Percentiles rank a stretch among this genome's conserved stretches.
Conservation (phyloP, 768 basidiomycete genomes). For the Pisolithus microcarpus region DNA sequence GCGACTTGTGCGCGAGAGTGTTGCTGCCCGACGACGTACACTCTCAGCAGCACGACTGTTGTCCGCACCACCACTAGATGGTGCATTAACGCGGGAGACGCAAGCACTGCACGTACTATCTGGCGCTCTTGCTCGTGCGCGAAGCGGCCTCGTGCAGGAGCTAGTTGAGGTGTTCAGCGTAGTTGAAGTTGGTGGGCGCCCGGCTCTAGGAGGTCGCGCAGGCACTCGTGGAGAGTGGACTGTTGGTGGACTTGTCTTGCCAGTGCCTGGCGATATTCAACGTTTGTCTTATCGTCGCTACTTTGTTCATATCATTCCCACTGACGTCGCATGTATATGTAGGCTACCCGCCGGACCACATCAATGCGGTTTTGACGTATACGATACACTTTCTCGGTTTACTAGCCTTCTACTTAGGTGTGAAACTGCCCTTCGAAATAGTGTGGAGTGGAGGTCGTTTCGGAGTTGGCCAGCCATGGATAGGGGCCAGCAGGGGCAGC, state of each 20-base stretch:
- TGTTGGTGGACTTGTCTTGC: slow-evolving; percentile 71
- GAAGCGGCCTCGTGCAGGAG: slow-evolving; percentile 71
- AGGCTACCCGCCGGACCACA: slow-evolving; percentile 82
- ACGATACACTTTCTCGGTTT: slow-evolving; percentile 74
- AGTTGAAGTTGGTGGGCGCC: slow-evolving; percentile 73
- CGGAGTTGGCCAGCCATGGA: slow-evolving; percentile 73
- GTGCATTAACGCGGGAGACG: slow-evolving; percentile 30
- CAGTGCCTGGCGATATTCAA: slow-evolving; percentile 78
- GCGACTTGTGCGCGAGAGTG: slow-evolving; percentile 47
- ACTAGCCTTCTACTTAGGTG: slow-evolving; percentile 75
- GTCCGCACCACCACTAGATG: slow-evolving; percentile 19
- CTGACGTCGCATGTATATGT: not conserved
- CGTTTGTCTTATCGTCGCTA: slow-evolving; percentile 48
- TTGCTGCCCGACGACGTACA: slow-evolving; percentile 59
- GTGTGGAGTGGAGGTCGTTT: slow-evolving; percentile 63
- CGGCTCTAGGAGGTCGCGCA: slow-evolving; percentile 65
- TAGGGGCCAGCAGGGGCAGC: slow-evolving; percentile 59
- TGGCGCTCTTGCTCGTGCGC: slow-evolving; percentile 53
- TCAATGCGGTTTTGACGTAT: slow-evolving; percentile 82
- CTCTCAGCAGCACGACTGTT: slow-evolving; percentile 51
- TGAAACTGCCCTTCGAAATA: slow-evolving; percentile 77
- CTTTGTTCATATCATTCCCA: not conserved
- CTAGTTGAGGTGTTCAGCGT: slow-evolving; percentile 81
- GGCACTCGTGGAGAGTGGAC: slow-evolving; percentile 82
- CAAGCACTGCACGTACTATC: slow-evolving; percentile 47